These are phyloP conservation scores for Neurospora africana DNA, from an alignment of 495 filamentous ascomycete species.

Conservation along the genomic window DNA sequence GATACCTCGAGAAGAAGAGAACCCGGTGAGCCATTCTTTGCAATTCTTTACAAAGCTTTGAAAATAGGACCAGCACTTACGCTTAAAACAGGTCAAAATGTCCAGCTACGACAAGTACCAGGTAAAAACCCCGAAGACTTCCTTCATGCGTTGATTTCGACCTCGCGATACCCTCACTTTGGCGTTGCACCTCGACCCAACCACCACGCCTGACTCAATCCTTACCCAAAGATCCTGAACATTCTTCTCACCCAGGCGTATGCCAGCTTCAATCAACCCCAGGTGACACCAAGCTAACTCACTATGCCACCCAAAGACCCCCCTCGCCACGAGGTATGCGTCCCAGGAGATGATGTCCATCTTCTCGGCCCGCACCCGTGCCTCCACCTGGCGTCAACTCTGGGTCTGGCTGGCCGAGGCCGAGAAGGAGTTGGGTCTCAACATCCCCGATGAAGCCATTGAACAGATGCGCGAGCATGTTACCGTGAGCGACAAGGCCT, in stretches of 20 bases:
- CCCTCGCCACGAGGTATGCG: constrained; percentile 63
- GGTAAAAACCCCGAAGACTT: constrained; percentile 1
- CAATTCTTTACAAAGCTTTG: background rate
- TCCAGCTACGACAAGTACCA: constrained; percentile 54
- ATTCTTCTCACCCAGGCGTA: background rate
- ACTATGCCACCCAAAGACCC: constrained; percentile 40
- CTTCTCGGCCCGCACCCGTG: constrained; percentile 62
- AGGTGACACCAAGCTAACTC: background rate
- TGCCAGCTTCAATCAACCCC: background rate
- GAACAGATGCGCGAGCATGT: constrained; percentile 64
- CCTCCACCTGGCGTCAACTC: constrained; percentile 66
- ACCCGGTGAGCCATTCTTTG: background rate
- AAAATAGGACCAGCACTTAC: background rate
- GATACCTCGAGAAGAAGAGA: background rate
- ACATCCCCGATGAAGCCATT: constrained; percentile 61
- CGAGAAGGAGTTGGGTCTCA: constrained; percentile 57
- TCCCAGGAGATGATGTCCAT: constrained; percentile 49
- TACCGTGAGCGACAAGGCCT: constrained; percentile 68
- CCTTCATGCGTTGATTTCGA: background rate
- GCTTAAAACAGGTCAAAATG: constrained; percentile 31
- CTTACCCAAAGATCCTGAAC: background rate
- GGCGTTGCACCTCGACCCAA: background rate
- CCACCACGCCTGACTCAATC: background rate
- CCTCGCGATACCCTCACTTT: background rate
- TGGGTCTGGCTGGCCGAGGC: constrained; percentile 81